Percentiles rank a stretch among this genome's conserved stretches.
These are phyloP conservation scores for Beta lomatogona DNA, from an alignment of 179 eudicot genomes.

Conservation along the genomic window DNA sequence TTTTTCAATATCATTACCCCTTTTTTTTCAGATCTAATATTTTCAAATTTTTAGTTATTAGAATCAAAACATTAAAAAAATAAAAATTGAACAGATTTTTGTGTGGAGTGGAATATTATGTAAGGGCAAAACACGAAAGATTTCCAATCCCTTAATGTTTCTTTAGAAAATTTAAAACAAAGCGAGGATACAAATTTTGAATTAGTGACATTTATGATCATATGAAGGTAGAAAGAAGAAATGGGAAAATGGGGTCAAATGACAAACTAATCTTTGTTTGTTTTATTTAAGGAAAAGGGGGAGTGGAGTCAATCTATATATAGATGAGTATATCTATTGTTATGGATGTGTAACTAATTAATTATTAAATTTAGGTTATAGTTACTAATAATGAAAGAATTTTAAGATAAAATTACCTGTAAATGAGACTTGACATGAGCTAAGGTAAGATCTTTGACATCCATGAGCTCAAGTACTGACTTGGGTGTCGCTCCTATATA, in stretches of 20 bases:
- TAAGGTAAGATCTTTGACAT: conserved; percentile 96
- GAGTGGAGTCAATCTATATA: background rate
- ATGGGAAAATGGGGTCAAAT: background rate
- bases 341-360: background rate
- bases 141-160: background rate
- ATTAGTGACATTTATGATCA: background rate
- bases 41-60: background rate
- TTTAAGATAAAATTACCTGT: conserved; percentile 55
- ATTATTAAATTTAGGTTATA: background rate
- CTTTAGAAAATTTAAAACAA: too few relatives aligned
- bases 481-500: conserved; percentile 89
- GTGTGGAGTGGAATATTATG: too few relatives aligned
- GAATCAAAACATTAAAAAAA: background rate
- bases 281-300: background rate
- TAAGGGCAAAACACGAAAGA: too few relatives aligned
- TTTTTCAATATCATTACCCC: background rate
- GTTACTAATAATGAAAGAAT: background rate
- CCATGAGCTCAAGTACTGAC: conserved; percentile 96
- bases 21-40: background rate
- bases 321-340: conserved; percentile 2
- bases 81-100: too few relatives aligned
- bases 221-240: background rate
- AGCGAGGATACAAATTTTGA: background rate
- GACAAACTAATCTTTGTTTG: background rate
- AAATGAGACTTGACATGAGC: conserved; percentile 98